Base-by-base conservation (phyloP, 2,329 filamentous ascomycete species). In the Stagonosporopsis tanaceti region DNA sequence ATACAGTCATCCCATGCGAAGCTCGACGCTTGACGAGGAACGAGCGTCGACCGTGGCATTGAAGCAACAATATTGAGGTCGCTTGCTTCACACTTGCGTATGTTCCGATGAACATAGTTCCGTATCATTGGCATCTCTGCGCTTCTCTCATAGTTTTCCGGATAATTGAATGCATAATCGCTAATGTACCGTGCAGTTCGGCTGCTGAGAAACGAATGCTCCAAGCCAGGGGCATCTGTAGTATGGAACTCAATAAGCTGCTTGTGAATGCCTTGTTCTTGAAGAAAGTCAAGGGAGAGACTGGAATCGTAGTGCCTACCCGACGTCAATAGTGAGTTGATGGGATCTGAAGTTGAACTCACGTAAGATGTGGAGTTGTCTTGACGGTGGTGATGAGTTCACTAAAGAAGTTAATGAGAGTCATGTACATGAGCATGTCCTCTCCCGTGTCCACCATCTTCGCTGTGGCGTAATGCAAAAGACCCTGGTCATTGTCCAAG, bases 361-460 rank as follows among this genome's bases (percentile, higher is more conserved):
- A 73, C 70, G 68, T 68, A 6, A 73, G 66, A 42, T 72, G 66
- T 14, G 70, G 66, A 11, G 61, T 69, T 0, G 66, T 63, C 45
- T 66, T 75, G 42, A 76, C 75, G 2, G 79, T 78, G 30, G 76
- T 75, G 28, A 88, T 76, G 2, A 87, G 71, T n/a, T 83, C 79
- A 20, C 80, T 78, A 66, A 80, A 85, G 70, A 87, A 87, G 60
- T 85, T 81, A 57, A 88, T 76, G 39, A 87, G 73, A 5, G 82
- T 84, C 75, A 85, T 82, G 61, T 87, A 81, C 83, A 87, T 85
- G 45, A 88, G 74, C 3, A 87, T 79, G 66, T 88, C 85, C 30
- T 80, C 80, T 42, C 78, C 73, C 2, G 74, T 78, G 59, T 88
- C 81, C 2, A 87, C 81, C 84, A 87, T 87, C 39, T 79, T 77